phyloP scores from a whole-genome alignment of 1,284 basidiomycete species.

The Ustilago shanxiensis region DNA sequence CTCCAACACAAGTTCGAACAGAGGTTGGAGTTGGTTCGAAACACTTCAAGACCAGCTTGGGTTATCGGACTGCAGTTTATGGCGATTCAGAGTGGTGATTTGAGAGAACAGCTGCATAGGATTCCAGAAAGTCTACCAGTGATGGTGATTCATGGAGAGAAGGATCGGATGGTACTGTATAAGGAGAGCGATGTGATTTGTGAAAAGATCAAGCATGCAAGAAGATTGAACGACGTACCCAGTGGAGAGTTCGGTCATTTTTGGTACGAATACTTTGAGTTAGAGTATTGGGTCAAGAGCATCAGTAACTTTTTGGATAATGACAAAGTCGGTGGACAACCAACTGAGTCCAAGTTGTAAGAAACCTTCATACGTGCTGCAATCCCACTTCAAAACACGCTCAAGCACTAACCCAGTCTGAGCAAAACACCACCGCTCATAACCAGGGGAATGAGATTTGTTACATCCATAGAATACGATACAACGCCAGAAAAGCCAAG shows the following conservation, averaged over 20 bases:
- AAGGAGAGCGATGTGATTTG: slow-evolving; percentile 53
- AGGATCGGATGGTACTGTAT: slow-evolving; percentile 64
- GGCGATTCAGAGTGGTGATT: slow-evolving; percentile 52
- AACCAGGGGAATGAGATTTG: too few species aligned
- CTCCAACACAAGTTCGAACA: slow-evolving; percentile 28
- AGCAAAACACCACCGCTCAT: too few species aligned
- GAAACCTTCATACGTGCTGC: too few species aligned
- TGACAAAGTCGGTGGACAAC: slow-evolving; percentile 11
- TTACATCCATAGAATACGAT: background rate
- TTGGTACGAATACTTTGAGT: slow-evolving; percentile 62
- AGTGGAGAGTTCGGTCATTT: slow-evolving; percentile 53
- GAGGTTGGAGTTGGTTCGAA: slow-evolving; percentile 31
- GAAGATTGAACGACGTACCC: slow-evolving; percentile 24
- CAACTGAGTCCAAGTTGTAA: slow-evolving; percentile 14
- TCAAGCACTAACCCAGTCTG: too few species aligned
- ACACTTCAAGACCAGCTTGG: slow-evolving; percentile 34
- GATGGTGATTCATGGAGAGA: slow-evolving; percentile 58
- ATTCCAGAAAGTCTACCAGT: slow-evolving; percentile 43
- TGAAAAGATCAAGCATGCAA: slow-evolving; percentile 49
- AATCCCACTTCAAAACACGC: too few species aligned
- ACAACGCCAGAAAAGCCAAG: too few species aligned
- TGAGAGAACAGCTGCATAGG: slow-evolving; percentile 35
- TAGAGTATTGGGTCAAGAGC: slow-evolving; percentile 35
- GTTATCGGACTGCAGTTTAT: slow-evolving; percentile 54
- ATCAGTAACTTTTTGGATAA: slow-evolving; percentile 49